Evolutionary conservation across 345 rosid species (phyloP).

Genomic region (Microthlaspi erraticum): DNA sequence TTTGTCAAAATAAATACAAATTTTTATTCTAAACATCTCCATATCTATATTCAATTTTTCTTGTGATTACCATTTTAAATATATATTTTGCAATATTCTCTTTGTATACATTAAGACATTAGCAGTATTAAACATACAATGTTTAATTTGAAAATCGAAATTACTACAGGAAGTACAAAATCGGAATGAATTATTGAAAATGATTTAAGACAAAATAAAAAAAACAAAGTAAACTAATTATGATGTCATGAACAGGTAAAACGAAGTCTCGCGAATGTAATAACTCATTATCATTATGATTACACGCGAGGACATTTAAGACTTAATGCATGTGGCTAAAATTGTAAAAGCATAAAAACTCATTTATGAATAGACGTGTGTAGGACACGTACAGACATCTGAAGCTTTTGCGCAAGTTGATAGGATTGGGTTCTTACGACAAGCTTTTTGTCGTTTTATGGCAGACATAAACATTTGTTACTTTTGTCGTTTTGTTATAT

Average conservation of each 20-base stretch:
- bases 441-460: conserved; percentile 25
- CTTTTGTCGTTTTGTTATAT: conserved; percentile 21
- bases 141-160: background rate
- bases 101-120: background rate
- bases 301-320: background rate
- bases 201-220: background rate
- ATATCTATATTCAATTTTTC: background rate
- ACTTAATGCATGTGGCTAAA: conserved; percentile 8
- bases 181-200: background rate
- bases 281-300: too few relatives aligned
- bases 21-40: background rate
- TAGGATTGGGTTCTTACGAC: conserved; percentile 12
- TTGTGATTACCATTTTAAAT: background rate
- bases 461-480: background rate
- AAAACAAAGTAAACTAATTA: background rate
- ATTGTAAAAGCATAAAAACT: background rate
- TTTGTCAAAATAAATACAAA: background rate
- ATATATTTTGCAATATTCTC: background rate
- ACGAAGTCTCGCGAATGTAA: background rate
- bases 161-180: background rate
- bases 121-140: background rate
- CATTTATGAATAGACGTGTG: conserved; percentile 16
- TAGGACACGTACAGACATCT: conserved; percentile 7
- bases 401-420: conserved; percentile 25
- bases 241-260: background rate